These are phyloP conservation scores for Hypoxylon lienhwacheense DNA, from an alignment of 495 filamentous ascomycete genomes.

Conservation along the genomic window DNA sequence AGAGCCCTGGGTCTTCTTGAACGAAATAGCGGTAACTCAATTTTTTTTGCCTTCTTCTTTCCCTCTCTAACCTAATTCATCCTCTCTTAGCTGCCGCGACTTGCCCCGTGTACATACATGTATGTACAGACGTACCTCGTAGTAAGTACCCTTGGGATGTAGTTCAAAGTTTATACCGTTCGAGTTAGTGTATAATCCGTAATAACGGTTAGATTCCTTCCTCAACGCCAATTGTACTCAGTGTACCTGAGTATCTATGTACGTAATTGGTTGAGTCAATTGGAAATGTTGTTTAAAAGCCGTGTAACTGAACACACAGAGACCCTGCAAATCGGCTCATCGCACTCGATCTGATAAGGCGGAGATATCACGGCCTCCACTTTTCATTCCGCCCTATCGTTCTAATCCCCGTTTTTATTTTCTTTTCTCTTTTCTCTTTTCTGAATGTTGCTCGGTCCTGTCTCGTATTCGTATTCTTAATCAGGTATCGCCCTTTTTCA, in stretches of 20 bases:
- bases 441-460: no score
- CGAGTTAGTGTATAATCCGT: no score
- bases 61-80: no score
- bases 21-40: slow-evolving; percentile 18
- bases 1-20: slow-evolving; percentile 12
- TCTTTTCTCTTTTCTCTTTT: not conserved
- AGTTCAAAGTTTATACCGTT: no score
- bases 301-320: slow-evolving; percentile 6
- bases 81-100: no score
- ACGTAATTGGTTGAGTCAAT: no score
- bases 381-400: slow-evolving; percentile 26
- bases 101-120: no score
- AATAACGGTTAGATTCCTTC: slow-evolving; percentile 11
- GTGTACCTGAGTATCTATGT: no score
- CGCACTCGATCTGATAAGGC: slow-evolving; percentile 32
- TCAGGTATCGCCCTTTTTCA: not conserved
- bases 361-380: slow-evolving; percentile 11
- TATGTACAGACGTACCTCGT: not conserved
- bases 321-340: slow-evolving; percentile 27
- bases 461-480: slow-evolving; percentile 31
- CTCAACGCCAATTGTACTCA: no score
- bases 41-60: not conserved
- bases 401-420: no score
- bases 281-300: no score
- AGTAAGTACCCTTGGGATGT: no score